A percentile compares a stretch with the other conserved stretches of the same genome.
These are phyloP conservation scores for Cyphellophora europaea DNA, from an alignment of 2,329 filamentous ascomycete species.

Conservation along the genomic window DNA sequence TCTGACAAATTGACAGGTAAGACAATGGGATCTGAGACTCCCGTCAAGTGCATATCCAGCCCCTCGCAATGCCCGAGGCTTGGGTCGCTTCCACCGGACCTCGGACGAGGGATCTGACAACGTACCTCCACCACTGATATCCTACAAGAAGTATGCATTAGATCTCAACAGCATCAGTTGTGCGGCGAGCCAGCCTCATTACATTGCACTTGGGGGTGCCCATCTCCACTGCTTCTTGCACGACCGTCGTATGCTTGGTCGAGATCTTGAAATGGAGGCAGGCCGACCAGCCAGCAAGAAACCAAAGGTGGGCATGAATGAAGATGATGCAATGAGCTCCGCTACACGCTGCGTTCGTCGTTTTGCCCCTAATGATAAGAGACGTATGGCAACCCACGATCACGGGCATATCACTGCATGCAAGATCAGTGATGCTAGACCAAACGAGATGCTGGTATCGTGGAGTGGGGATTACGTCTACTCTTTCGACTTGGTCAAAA, in stretches of 20 bases:
- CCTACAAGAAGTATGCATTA: conserved; percentile 53
- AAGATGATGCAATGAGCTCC: conserved; percentile 46
- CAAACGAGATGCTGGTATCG: conserved; percentile 58
- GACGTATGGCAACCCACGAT: conserved; percentile 42
- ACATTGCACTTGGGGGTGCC: conserved; percentile 60
- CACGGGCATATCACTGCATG: conserved; percentile 60
- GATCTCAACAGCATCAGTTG: conserved; percentile 62
- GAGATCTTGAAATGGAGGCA: conserved; percentile 45
- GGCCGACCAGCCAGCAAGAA: conserved; percentile 34
- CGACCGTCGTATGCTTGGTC: conserved; percentile 57
- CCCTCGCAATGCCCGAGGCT: conserved; percentile 35
- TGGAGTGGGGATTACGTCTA: conserved; percentile 61
- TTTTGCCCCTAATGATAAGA: conserved; percentile 54
- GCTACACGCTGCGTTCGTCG: conserved; percentile 58
- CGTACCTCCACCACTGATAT: conserved; percentile 55
- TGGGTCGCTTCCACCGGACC: conserved; percentile 22
- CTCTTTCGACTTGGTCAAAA: conserved; percentile 54
- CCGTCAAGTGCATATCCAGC: conserved; percentile 55
- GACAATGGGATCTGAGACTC: conserved; percentile 59
- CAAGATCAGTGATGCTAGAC: conserved; percentile 60
- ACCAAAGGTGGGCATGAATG: conserved; percentile 32
- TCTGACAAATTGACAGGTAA: no score
- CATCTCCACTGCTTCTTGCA: conserved; percentile 62
- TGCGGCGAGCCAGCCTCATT: conserved; percentile 57
- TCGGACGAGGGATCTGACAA: conserved; percentile 37